phyloP scores from a whole-genome alignment of 2,329 filamentous ascomycete species.

The Colletotrichum sp. region DNA sequence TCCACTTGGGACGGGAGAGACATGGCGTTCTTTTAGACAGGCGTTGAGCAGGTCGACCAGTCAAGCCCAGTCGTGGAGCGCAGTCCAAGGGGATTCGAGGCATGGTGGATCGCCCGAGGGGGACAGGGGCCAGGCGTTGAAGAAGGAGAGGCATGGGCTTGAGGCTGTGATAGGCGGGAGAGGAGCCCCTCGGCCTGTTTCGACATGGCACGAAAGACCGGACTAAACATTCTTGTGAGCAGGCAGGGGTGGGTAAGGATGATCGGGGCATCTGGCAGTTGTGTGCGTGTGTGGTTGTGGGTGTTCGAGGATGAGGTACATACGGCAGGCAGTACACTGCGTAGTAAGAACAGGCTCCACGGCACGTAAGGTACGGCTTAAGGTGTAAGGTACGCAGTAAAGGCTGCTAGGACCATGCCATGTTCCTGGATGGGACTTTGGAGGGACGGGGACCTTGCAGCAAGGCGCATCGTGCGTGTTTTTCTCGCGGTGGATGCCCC shows the following conservation, averaged over 20 bases:
- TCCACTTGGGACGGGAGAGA: conserved; percentile 23
- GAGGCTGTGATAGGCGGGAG: conserved; percentile 34
- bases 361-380: not conserved
- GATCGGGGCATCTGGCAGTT: conserved; percentile 10
- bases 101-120: conserved; percentile 38
- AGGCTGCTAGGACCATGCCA: conserved; percentile 4
- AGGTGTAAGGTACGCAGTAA: not conserved
- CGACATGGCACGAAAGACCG: conserved; percentile 20
- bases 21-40: conserved; percentile 22
- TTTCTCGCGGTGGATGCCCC: conserved; percentile 11
- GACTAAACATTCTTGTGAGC: conserved; percentile 32
- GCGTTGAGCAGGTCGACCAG: conserved; percentile 34
- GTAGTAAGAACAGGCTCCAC: not conserved
- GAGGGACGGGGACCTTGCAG: conserved; percentile 21
- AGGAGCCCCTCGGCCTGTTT: conserved; percentile 22
- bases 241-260: conserved; percentile 15
- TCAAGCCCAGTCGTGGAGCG: conserved; percentile 38
- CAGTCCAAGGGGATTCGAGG: conserved; percentile 41
- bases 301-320: not conserved
- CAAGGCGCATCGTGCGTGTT: conserved; percentile 11
- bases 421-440: not conserved
- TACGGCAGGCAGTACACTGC: not conserved
- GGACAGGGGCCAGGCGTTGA: conserved; percentile 27
- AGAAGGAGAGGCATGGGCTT: conserved; percentile 19
- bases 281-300: not conserved